Conservation (phyloP, 2,329 filamentous ascomycete genomes). For the Aspergillus sp. region DNA sequence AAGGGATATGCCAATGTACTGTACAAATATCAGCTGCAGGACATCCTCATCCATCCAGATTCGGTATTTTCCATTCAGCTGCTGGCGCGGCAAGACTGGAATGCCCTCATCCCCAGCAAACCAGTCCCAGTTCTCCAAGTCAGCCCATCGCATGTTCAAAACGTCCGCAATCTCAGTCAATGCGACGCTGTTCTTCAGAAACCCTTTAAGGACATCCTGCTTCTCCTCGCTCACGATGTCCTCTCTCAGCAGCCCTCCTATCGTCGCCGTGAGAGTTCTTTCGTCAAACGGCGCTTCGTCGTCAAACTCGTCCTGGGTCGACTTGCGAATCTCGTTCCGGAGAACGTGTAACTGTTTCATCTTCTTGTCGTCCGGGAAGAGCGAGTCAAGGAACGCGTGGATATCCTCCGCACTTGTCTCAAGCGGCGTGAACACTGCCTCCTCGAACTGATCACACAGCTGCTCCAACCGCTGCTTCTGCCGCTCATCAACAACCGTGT, state of each 20-base stretch:
- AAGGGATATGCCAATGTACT: conserved; percentile 42
- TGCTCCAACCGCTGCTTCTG: conserved; percentile 39
- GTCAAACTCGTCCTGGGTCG: conserved; percentile 9
- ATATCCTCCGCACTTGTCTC: conserved; percentile 35
- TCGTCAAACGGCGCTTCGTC: conserved; percentile 33
- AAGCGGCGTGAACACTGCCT: conserved; percentile 39
- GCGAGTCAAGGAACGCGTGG: conserved; percentile 27
- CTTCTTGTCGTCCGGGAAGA: conserved; percentile 33
- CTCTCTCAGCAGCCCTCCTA: conserved; percentile 41
- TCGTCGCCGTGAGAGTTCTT: conserved; percentile 31
- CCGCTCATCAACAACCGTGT: conserved; percentile 24
- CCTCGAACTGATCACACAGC: conserved; percentile 41
- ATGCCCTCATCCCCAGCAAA: conserved; percentile 41
- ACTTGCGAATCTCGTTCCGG: neutral
- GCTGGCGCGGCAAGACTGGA: conserved; percentile 43
- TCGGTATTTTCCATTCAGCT: conserved; percentile 47
- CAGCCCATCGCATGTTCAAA: conserved; percentile 45
- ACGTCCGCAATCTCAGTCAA: conserved; percentile 46
- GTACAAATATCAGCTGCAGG: conserved; percentile 47
- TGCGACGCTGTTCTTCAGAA: conserved; percentile 40
- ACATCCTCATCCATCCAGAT: conserved; percentile 51
- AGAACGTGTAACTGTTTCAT: neutral
- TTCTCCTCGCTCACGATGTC: conserved; percentile 47
- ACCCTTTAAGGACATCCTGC: conserved; percentile 40
- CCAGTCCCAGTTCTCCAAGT: conserved; percentile 46